These are phyloP conservation scores for Fusarium sp. DNA, from an alignment of 2,329 filamentous ascomycete genomes.

Conservation along the genomic window DNA sequence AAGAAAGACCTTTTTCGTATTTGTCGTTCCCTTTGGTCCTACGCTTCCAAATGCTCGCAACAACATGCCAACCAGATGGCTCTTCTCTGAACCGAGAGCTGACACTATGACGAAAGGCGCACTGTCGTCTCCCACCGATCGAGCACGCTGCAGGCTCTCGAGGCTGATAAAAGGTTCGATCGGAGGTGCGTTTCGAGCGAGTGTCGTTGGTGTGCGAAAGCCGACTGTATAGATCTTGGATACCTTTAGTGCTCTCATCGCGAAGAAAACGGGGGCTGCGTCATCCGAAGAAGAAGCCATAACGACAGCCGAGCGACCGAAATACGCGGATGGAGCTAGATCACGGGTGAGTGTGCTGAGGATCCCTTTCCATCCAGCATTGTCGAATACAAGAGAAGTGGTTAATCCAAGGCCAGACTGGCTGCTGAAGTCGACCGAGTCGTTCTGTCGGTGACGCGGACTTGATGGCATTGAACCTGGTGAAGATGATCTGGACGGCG, in stretches of 20 bases:
- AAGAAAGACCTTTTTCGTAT: constrained; percentile 77
- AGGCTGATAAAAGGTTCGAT: constrained; percentile 85
- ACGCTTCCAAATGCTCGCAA: constrained; percentile 74
- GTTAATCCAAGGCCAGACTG: constrained; percentile 58
- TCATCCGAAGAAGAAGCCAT: constrained; percentile 79
- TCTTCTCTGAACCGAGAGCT: constrained; percentile 81
- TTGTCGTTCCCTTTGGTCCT: constrained; percentile 48
- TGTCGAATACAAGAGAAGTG: constrained; percentile 77
- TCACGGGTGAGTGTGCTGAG: constrained; percentile 83
- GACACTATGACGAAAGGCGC: constrained; percentile 86
- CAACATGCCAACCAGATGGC: constrained; percentile 79
- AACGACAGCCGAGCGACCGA: constrained; percentile 78
- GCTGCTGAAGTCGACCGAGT: constrained; percentile 35
- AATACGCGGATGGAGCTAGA: constrained; percentile 84
- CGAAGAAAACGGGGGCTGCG: constrained; percentile 82
- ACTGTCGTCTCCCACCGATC: constrained; percentile 60
- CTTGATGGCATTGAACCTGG: constrained; percentile 62
- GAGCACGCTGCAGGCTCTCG: constrained; percentile 67
- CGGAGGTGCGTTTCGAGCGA: constrained; percentile 72
- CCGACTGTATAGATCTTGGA: constrained; percentile 87
- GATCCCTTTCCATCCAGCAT: constrained; percentile 87
- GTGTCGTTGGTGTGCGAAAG: constrained; percentile 72
- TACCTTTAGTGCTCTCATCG: constrained; percentile 78
- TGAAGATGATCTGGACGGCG: constrained; percentile 57
- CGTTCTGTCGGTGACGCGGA: constrained; percentile 53